These are phyloP conservation scores for Pseudohalonectria lignicola DNA, from an alignment of 2,329 filamentous ascomycete genomes.

Conservation along the genomic window DNA sequence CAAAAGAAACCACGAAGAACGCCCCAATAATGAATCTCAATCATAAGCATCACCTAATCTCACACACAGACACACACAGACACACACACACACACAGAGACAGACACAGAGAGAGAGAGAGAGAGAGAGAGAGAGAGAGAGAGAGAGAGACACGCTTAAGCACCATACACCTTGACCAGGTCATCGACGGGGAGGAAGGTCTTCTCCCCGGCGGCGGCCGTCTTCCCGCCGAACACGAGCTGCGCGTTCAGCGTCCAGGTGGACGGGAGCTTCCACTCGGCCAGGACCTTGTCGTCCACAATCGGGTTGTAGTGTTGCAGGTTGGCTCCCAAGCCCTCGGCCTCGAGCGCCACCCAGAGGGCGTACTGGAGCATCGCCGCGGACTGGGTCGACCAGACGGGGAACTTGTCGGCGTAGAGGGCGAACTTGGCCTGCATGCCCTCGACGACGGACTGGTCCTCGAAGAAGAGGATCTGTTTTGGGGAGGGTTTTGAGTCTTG, in stretches of 20 bases:
- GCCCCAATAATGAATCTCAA: no score
- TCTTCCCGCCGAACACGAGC: slow-evolving; percentile 68
- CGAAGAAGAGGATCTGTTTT: slow-evolving; percentile 67
- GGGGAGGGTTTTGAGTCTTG: no score
- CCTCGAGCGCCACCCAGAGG: slow-evolving; percentile 72
- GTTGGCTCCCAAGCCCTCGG: slow-evolving; percentile 77
- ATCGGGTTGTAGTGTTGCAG: slow-evolving; percentile 91
- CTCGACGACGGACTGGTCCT: slow-evolving; percentile 59
- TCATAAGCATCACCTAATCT: no score
- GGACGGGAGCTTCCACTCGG: slow-evolving; percentile 57
- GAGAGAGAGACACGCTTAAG: no score
- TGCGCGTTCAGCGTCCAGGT: slow-evolving; percentile 73
- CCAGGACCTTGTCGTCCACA: slow-evolving; percentile 60
- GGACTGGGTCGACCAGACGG: slow-evolving; percentile 63
- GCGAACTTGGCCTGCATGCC: slow-evolving; percentile 58
- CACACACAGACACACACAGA: no score
- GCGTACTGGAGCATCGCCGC: slow-evolving; percentile 74
- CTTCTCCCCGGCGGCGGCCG: slow-evolving; percentile 50
- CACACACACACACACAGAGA: no score
- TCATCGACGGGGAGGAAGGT: slow-evolving; percentile 52
- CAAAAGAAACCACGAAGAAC: no score
- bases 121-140: no score
- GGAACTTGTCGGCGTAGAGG: slow-evolving; percentile 70
- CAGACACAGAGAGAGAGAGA: no score
- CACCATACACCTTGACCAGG: slow-evolving; percentile 54